Conservation (phyloP, 257 asterid genomes). For the Nyctanthes arbortristis region DNA sequence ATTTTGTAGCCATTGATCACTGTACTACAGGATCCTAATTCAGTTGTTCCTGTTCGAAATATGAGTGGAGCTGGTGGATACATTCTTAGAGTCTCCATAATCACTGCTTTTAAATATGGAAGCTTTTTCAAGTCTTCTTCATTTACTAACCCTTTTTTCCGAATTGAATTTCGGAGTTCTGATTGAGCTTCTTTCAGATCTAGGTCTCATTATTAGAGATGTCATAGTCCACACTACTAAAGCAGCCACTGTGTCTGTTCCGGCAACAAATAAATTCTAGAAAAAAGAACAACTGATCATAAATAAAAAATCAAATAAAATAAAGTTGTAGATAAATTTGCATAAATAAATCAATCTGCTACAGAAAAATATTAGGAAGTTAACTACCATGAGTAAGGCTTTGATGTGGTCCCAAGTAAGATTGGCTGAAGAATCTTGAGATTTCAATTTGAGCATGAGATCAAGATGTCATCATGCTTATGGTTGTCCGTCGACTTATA, state of each 20-base stretch:
- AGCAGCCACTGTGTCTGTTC: constrained; percentile 38
- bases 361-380: no score
- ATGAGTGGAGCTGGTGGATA: no score
- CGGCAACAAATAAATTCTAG: constrained; percentile 39
- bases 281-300: not conserved
- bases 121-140: constrained; percentile 37
- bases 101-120: constrained; percentile 33
- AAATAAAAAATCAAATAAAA: not conserved
- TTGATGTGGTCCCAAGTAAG: constrained; percentile 41
- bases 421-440: constrained; percentile 7
- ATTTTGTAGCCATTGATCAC: no score
- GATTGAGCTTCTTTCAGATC: constrained; percentile 31
- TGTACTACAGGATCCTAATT: no score
- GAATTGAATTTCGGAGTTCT: constrained; percentile 19
- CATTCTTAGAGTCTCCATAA: no score
- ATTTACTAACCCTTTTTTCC: constrained; percentile 11
- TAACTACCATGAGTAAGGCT: constrained; percentile 47
- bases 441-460: constrained; percentile 36
- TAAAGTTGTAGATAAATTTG: no score
- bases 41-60: no score
- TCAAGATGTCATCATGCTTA: constrained; percentile 40
- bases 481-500: not conserved
- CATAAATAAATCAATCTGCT: no score
- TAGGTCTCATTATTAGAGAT: constrained; percentile 30
- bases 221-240: constrained; percentile 43